These are phyloP conservation scores for Ceratocystis papillata DNA, from an alignment of 2,329 filamentous ascomycete genomes.

Conservation along the genomic window DNA sequence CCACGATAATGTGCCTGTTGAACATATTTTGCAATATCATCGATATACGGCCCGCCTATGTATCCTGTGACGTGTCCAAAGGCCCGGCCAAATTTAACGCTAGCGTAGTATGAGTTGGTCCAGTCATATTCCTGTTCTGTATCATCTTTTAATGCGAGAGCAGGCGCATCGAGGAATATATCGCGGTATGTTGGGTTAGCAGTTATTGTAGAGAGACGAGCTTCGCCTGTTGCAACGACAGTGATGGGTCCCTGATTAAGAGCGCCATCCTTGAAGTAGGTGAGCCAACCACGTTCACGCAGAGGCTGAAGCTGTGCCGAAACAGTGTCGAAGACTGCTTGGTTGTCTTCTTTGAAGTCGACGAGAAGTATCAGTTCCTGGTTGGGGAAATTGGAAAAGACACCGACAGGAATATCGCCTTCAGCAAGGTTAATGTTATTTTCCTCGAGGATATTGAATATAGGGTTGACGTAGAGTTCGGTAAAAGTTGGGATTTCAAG, in stretches of 20 bases:
- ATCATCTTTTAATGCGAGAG: slow-evolving; percentile 33
- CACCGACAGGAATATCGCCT: slow-evolving; percentile 35
- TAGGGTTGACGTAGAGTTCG: slow-evolving; percentile 52
- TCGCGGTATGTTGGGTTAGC: slow-evolving; percentile 47
- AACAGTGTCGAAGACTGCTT: slow-evolving; percentile 39
- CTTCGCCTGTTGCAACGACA: slow-evolving; percentile 57
- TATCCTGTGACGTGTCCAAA: slow-evolving; percentile 43
- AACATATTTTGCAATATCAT: slow-evolving; percentile 36
- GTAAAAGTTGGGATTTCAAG: slow-evolving; percentile 46
- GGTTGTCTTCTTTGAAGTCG: slow-evolving; percentile 54
- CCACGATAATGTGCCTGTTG: slow-evolving; percentile 40
- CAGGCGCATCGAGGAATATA: slow-evolving; percentile 56
- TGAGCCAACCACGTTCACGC: slow-evolving; percentile 47
- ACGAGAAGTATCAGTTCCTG: slow-evolving; percentile 53
- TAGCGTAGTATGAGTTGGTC: slow-evolving; percentile 57
- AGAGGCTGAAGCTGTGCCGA: slow-evolving; percentile 46
- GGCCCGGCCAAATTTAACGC: slow-evolving; percentile 43
- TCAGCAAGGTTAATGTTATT: slow-evolving; percentile 37
- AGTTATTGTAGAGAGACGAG: slow-evolving; percentile 46
- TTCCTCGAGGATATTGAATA: slow-evolving; percentile 49
- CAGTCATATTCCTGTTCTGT: slow-evolving; percentile 34
- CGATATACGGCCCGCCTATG: slow-evolving; percentile 36
- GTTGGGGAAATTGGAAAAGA: slow-evolving; percentile 44
- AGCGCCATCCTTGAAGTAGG: slow-evolving; percentile 40
- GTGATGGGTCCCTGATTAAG: slow-evolving; percentile 50